Conservation (phyloP, 352 stramenopile species). For the Ophiocytium majus region DNA sequence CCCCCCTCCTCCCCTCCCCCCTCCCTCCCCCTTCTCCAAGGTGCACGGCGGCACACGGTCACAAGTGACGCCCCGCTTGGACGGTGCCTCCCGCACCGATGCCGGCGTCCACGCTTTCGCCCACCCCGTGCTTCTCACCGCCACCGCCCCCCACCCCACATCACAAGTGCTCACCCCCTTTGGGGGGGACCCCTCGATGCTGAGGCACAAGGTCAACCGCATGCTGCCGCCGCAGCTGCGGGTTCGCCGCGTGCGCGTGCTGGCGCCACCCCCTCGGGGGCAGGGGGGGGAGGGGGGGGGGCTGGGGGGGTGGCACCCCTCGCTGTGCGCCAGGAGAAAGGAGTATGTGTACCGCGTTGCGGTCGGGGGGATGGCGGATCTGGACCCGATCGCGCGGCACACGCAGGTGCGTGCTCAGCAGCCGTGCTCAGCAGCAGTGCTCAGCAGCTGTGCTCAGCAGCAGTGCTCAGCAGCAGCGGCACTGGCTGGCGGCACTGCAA, state of each 20-base stretch:
- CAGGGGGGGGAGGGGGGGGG: too few relatives aligned
- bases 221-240: conserved; percentile 7
- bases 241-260: not conserved
- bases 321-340: not conserved
- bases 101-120: conserved; percentile 1
- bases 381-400: not conserved
- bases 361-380: not conserved
- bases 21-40: not conserved
- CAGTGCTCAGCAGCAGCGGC: too few relatives aligned
- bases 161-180: not conserved
- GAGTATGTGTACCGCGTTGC: not conserved
- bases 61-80: not conserved
- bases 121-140: not conserved
- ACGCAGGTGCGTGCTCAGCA: conserved; percentile 7
- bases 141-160: not conserved
- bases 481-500: too few relatives aligned
- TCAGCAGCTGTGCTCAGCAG: too few relatives aligned
- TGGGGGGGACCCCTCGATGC: not conserved
- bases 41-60: not conserved
- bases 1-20: not conserved
- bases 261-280: too few relatives aligned
- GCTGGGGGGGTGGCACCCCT: not conserved
- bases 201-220: conserved; percentile 5
- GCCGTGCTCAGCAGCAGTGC: too few relatives aligned
- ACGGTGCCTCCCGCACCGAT: conserved; percentile 18